Conservation (phyloP, 441 rosid genomes). For the Raphanus hybrid region DNA sequence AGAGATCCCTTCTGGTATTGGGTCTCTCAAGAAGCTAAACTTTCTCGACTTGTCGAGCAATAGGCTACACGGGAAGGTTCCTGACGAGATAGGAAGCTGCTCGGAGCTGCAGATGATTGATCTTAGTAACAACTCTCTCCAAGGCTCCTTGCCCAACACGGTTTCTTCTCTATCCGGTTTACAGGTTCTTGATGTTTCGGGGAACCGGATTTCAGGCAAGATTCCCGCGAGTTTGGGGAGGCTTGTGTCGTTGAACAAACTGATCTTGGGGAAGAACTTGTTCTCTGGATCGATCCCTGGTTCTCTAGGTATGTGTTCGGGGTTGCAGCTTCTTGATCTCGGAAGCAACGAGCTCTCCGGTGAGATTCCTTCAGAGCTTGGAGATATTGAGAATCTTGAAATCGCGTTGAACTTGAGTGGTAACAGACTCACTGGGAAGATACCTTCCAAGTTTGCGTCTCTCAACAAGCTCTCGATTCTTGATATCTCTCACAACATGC, state of each 20-base stretch:
- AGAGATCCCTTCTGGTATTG: slow-evolving; percentile 70
- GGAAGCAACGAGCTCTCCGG: slow-evolving; percentile 79
- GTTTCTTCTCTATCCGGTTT: slow-evolving; percentile 73
- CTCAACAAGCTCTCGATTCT: slow-evolving; percentile 83
- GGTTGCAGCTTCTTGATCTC: slow-evolving; percentile 91
- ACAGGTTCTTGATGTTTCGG: slow-evolving; percentile 81
- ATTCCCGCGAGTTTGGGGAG: slow-evolving; percentile 79
- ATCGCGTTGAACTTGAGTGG: slow-evolving; percentile 90
- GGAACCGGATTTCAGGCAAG: slow-evolving; percentile 59
- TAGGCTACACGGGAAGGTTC: slow-evolving; percentile 68
- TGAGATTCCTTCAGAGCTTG: slow-evolving; percentile 73
- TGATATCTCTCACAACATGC: slow-evolving; percentile 87
- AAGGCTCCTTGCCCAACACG: slow-evolving; percentile 66
- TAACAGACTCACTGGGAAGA: slow-evolving; percentile 74
- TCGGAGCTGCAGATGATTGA: slow-evolving; percentile 83
- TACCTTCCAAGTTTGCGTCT: slow-evolving; percentile 76
- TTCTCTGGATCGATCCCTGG: slow-evolving; percentile 79
- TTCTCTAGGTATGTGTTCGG: slow-evolving; percentile 70
- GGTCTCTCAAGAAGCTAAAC: slow-evolving; percentile 63
- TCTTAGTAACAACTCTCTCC: slow-evolving; percentile 74
- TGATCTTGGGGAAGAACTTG: slow-evolving; percentile 65
- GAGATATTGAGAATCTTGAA: slow-evolving; percentile 74
- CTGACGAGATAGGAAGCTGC: slow-evolving; percentile 79
- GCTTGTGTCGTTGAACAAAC: slow-evolving; percentile 71
- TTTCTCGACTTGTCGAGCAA: slow-evolving; percentile 89